Percentiles rank a stretch among this genome's conserved stretches.
Conservation (phyloP, 1,139 yeast species). For the Hanseniaspora sp. region DNA sequence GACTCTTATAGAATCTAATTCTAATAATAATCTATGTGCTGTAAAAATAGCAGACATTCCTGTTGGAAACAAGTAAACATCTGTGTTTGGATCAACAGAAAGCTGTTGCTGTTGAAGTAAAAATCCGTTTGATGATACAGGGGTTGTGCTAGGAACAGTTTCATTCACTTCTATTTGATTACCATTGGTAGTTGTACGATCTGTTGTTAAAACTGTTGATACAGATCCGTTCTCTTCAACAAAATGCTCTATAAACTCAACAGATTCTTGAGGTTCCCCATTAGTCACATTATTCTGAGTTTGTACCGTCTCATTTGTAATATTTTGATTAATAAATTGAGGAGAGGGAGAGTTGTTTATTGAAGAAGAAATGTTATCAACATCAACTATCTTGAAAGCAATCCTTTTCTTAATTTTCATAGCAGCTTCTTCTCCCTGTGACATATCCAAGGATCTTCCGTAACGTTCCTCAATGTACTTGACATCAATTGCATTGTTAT, state of each 20-base stretch:
- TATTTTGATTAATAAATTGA: neutral
- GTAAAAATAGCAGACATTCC: constrained; percentile 90
- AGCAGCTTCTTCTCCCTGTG: constrained; percentile 67
- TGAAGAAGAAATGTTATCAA: constrained; percentile 23
- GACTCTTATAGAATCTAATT: constrained; percentile 28
- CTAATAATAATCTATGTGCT: constrained; percentile 60
- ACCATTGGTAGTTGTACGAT: neutral
- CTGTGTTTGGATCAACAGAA: constrained; percentile 30
- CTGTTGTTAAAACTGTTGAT: constrained; percentile 6
- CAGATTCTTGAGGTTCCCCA: neutral
- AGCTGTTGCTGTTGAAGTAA: constrained; percentile 17
- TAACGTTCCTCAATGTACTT: constrained; percentile 55
- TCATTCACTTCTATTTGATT: neutral
- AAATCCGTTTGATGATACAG: neutral
- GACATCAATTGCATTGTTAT: neutral
- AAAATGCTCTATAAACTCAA: constrained; percentile 13
- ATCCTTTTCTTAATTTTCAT: constrained; percentile 62
- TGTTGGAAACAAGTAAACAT: constrained; percentile 73
- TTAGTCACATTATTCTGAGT: neutral
- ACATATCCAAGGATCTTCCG: constrained; percentile 76
- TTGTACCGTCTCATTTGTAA: neutral
- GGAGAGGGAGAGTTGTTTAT: neutral
- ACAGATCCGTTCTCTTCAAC: constrained; percentile 14
- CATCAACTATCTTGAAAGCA: constrained; percentile 51
- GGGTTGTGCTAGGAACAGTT: neutral